These are phyloP conservation scores for Kuraishia ogatae DNA, from an alignment of 805 yeast species.

Conservation along the genomic window DNA sequence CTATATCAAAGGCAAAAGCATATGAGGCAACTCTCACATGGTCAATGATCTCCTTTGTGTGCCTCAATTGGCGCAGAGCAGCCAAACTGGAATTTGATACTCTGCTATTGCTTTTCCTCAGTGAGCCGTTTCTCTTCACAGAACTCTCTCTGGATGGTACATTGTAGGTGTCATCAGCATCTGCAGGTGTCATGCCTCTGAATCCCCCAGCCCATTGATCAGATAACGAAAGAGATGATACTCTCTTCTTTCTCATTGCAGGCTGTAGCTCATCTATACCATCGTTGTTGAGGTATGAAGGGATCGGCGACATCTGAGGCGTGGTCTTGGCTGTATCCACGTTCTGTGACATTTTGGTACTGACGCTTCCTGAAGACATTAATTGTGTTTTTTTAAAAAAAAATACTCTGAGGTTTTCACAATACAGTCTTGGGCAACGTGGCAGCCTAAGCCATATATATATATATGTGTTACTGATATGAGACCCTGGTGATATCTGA, in stretches of 20 bases:
- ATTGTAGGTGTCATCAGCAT: slow-evolving; percentile 1
- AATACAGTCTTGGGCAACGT: too few species aligned
- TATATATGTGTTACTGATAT: neutral
- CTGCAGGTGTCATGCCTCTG: slow-evolving; percentile 15
- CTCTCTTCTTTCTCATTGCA: slow-evolving; percentile 49
- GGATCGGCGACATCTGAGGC: neutral
- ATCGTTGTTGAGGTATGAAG: slow-evolving; percentile 60
- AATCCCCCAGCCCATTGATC: slow-evolving; percentile 55
- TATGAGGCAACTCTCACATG: slow-evolving; percentile 71
- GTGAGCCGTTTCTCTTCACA: slow-evolving; percentile 5
- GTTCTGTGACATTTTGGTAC: neutral
- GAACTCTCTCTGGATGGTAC: slow-evolving; percentile 21
- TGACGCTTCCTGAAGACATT: neutral
- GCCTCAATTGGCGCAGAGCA: slow-evolving; percentile 33
- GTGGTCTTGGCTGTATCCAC: neutral
- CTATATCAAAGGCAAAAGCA: slow-evolving; percentile 90
- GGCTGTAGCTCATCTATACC: slow-evolving; percentile 66
- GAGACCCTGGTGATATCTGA: neutral
- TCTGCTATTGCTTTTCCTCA: slow-evolving; percentile 14
- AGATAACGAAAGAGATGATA: slow-evolving; percentile 57
- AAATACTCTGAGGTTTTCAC: too few species aligned
- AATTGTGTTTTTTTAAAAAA: too few species aligned
- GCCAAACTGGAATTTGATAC: slow-evolving; percentile 24
- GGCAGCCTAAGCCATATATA: neutral
- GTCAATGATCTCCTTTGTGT: slow-evolving; percentile 47